These are phyloP conservation scores for Starmera amethionina DNA, from an alignment of 805 yeast species.

Conservation along the genomic window DNA sequence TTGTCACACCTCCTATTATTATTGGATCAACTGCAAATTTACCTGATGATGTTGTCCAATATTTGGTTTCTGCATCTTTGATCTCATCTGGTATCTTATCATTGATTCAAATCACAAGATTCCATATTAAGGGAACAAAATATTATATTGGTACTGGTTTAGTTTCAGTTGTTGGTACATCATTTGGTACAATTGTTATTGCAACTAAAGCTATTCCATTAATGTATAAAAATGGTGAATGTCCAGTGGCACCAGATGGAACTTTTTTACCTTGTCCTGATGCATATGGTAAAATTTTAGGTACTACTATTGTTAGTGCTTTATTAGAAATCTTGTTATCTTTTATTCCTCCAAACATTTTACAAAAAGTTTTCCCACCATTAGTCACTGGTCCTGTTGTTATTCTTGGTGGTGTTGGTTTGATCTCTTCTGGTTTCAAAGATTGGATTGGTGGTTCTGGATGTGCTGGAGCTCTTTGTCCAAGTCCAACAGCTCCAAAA, in stretches of 20 bases:
- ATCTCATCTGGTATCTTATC: constrained; percentile 68
- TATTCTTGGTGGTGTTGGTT: constrained; percentile 63
- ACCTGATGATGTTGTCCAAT: constrained; percentile 37
- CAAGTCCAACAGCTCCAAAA: constrained; percentile 41
- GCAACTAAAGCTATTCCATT: constrained; percentile 67
- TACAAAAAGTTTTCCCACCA: constrained; percentile 77
- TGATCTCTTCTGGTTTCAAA: constrained; percentile 63
- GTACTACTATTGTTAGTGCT: constrained; percentile 71
- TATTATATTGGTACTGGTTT: constrained; percentile 83
- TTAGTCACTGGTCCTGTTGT: constrained; percentile 93
- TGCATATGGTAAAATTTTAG: constrained; percentile 83
- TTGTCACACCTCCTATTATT: constrained; percentile 74
- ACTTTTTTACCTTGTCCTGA: constrained; percentile 70
- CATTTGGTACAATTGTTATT: constrained; percentile 80
- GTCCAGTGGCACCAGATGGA: constrained; percentile 59
- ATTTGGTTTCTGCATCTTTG: constrained; percentile 61
- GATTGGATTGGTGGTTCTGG: constrained; percentile 88
- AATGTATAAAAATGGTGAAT: constrained; percentile 66
- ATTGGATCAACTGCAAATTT: constrained; percentile 59
- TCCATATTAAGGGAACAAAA: constrained; percentile 64
- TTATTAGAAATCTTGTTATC: constrained; percentile 64
- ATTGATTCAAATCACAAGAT: constrained; percentile 67
- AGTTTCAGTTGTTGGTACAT: constrained; percentile 84
- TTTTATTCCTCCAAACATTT: constrained; percentile 62
- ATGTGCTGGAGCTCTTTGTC: constrained; percentile 41